Conservation (phyloP, 768 basidiomycete species). For the Termitomyces sp. region DNA sequence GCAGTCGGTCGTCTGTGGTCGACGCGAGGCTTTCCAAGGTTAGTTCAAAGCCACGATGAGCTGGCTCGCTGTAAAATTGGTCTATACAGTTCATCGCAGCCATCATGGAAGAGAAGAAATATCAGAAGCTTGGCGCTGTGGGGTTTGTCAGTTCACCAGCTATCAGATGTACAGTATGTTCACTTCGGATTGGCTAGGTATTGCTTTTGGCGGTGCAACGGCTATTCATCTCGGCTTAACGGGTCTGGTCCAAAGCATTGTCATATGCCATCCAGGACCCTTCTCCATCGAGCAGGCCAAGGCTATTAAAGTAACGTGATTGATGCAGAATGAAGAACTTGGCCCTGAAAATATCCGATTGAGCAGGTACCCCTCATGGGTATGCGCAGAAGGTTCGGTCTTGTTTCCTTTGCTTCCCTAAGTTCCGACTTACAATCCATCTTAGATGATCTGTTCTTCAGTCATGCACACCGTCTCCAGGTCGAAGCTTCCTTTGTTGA, state of each 20-base stretch:
- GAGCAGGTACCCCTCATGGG: conserved; percentile 21
- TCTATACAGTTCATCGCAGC: conserved; percentile 28
- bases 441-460: conserved; percentile 19
- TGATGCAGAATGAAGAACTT: not conserved
- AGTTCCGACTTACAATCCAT: not conserved
- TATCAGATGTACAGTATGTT: not conserved
- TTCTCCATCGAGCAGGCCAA: conserved; percentile 14
- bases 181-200: conserved; percentile 11
- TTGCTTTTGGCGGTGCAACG: conserved; percentile 19
- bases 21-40: conserved; percentile 24
- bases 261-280: conserved; percentile 18
- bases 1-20: conserved; percentile 27
- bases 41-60: not conserved
- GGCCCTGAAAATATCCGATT: not conserved
- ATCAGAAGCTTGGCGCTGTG: conserved; percentile 36
- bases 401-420: not conserved
- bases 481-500: conserved; percentile 18
- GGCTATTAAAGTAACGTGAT: conserved; percentile 15
- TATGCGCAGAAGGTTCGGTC: conserved; percentile 19
- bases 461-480: conserved; percentile 9
- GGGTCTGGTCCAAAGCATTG: conserved; percentile 17
- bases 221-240: conserved; percentile 15
- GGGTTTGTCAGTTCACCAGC: conserved; percentile 23
- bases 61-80: not conserved
- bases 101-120: conserved; percentile 32